Conservation (phyloP, 2,329 filamentous ascomycete species). For the Aspergillus cejpii region DNA sequence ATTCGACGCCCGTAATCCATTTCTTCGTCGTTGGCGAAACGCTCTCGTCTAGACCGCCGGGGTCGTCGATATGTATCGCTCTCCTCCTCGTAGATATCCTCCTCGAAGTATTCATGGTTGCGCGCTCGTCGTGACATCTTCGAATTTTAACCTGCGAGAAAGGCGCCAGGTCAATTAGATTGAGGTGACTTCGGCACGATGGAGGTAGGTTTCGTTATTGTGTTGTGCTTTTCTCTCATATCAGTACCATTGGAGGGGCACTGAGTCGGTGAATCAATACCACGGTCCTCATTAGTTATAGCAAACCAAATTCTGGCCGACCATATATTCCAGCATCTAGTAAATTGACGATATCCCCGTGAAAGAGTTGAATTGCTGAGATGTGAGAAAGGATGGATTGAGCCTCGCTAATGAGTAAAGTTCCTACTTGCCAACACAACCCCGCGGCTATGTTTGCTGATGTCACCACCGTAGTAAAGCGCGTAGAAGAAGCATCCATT, state of each 20-base stretch:
- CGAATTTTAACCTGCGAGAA: no score
- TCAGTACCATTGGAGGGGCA: not conserved
- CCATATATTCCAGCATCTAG: not conserved
- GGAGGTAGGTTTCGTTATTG: not conserved
- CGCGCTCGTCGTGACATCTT: constrained; percentile 30
- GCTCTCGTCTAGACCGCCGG: constrained; percentile 22
- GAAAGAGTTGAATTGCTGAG: not conserved
- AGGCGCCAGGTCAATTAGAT: no score
- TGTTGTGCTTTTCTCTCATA: not conserved
- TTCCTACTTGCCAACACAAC: not conserved
- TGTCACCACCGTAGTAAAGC: constrained; percentile 42
- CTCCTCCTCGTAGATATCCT: constrained; percentile 27
- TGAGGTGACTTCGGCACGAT: not conserved
- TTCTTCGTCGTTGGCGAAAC: constrained; percentile 24
- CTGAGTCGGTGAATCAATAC: not conserved
- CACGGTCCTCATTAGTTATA: not conserved
- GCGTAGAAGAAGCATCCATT: constrained; percentile 40
- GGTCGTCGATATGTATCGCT: constrained; percentile 19
- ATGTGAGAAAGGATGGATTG: not conserved
- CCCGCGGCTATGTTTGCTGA: constrained; percentile 26
- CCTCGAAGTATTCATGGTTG: constrained; percentile 26
- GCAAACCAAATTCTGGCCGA: not conserved
- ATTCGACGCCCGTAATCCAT: constrained; percentile 21
- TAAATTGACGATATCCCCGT: not conserved
- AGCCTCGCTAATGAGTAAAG: not conserved